Evolutionary conservation across 495 filamentous ascomycete species (phyloP), one percentile per base, ranked within the genome.

Genomic region (Penicillium chermesinum): DNA sequence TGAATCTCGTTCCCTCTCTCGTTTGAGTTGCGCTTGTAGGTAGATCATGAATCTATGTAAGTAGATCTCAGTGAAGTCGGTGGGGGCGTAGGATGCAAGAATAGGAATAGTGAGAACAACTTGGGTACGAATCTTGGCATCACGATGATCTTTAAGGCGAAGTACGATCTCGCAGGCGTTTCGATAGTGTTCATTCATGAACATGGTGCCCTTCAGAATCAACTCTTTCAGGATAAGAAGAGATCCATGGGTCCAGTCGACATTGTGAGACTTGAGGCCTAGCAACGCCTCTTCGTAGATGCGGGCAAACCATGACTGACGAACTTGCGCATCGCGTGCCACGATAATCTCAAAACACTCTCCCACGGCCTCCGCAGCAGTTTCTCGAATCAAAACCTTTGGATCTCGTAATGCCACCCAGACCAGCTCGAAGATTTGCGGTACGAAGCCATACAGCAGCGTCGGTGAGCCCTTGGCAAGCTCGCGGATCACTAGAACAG

Each of bases 1-100:
- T 34, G 89, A 79, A 61, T 93, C 93, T 13, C 91, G 78, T 50
- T 97, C 91, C 62, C 89, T 91, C 41, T 94, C 87, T 62, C 90
- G 89, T 70, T 96, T 95, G n/a, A 99, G 80, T 70, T 96, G 91
- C 22, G 82, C 81, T 57, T 95, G 90, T 7, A 99, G 80, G 57
- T 95, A 91, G 8, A 95, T 78, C 94, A 99, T 99, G 72, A 94
- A 96, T 58, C 88, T 85, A 66, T 96, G 90, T 4, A 99, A 77
- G 58, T 95, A 94, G 9, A 74, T 79, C 40, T 78, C 75, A 25
- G 81, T 82, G 61, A 99, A 99, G 25, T 95, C 87, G 43, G 81
- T 74, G 0, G 93, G 93, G 4, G 89, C 84, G 55, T 99, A 99
- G 49, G 81, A 87, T 34, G 93, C 93, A n/a, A 99, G 74, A 44